These are phyloP conservation scores for Dictyophora rubrovolvata DNA, from an alignment of 768 basidiomycete genomes.

Conservation along the genomic window DNA sequence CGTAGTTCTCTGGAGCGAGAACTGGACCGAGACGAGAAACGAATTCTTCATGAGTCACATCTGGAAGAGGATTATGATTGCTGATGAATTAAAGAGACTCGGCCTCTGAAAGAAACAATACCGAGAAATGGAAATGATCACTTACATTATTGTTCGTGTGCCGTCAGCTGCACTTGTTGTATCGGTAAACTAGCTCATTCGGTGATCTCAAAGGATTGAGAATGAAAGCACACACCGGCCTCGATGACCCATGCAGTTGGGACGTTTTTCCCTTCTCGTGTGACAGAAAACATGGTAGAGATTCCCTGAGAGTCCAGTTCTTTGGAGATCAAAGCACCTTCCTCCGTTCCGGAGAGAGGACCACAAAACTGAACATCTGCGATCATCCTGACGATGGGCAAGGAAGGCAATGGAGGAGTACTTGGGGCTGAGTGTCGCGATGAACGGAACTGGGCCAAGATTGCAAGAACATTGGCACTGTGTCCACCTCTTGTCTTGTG, in stretches of 20 bases:
- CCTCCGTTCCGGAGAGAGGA: constrained; percentile 61
- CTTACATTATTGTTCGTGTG: constrained; percentile 7
- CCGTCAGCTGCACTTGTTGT: constrained; percentile 1
- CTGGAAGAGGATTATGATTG: constrained; percentile 82
- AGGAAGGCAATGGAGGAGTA: neutral
- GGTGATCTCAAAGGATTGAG: neutral
- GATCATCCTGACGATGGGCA: constrained; percentile 16
- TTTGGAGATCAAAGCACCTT: constrained; percentile 50
- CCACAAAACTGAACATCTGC: constrained; percentile 66
- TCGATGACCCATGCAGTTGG: constrained; percentile 78
- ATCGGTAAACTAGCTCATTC: neutral
- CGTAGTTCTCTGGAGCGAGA: constrained; percentile 71
- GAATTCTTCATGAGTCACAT: constrained; percentile 81
- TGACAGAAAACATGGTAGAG: constrained; percentile 61
- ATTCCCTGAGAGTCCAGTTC: constrained; percentile 62
- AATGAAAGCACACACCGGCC: constrained; percentile 37
- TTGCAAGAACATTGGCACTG: constrained; percentile 56
- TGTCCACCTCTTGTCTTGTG: constrained; percentile 59
- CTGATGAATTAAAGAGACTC: constrained; percentile 22
- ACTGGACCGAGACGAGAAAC: constrained; percentile 71
- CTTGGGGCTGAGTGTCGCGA: neutral
- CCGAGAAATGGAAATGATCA: neutral
- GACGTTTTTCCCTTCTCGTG: constrained; percentile 62
- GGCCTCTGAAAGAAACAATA: constrained; percentile 1
- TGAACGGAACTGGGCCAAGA: constrained; percentile 55